A percentile compares a stretch with the other conserved stretches of the same genome.
Conservation (phyloP, 768 basidiomycete genomes). For the Lentinula detonsa region DNA sequence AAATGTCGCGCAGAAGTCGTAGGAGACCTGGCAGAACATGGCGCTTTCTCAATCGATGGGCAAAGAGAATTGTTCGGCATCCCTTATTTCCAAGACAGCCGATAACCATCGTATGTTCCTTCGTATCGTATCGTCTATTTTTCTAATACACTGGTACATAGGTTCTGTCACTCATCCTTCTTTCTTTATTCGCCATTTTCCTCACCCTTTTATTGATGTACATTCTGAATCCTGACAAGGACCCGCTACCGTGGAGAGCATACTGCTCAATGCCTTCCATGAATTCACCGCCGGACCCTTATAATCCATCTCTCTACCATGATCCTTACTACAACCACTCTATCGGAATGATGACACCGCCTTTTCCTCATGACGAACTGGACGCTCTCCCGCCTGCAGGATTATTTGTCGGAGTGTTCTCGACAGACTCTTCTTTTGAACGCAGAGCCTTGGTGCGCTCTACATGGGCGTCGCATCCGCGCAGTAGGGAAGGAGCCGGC, state of each 20-base stretch:
- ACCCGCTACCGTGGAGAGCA: slow-evolving; percentile 88
- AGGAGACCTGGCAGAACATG: slow-evolving; percentile 40
- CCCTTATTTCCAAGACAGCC: slow-evolving; percentile 78
- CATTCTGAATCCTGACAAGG: slow-evolving; percentile 93
- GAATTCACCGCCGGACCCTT: slow-evolving; percentile 37
- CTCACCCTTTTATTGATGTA: slow-evolving; percentile 87
- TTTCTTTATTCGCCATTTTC: slow-evolving; percentile 76
- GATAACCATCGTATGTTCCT: slow-evolving; percentile 65
- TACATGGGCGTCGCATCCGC: slow-evolving; percentile 82
- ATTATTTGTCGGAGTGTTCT: slow-evolving; percentile 86
- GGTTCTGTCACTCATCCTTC: slow-evolving; percentile 68
- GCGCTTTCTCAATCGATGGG: slow-evolving; percentile 47
- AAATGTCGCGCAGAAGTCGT: slow-evolving; percentile 40
- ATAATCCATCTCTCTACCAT: slow-evolving; percentile 19
- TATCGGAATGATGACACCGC: slow-evolving; percentile 21
- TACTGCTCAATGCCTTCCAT: slow-evolving; percentile 76
- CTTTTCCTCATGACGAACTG: slow-evolving; percentile 71
- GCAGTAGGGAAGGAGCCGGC: slow-evolving; percentile 71
- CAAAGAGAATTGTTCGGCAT: slow-evolving; percentile 55
- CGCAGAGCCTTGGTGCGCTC: slow-evolving; percentile 82
- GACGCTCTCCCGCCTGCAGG: slow-evolving; percentile 78
- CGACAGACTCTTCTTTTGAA: slow-evolving; percentile 78
- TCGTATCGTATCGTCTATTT: neutral
- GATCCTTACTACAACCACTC: slow-evolving; percentile 30
- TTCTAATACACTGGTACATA: slow-evolving; percentile 20